Percentiles rank a stretch among this genome's conserved stretches.
These are phyloP conservation scores for Solanum rostratum DNA, from an alignment of 257 asterid species.

Conservation along the genomic window DNA sequence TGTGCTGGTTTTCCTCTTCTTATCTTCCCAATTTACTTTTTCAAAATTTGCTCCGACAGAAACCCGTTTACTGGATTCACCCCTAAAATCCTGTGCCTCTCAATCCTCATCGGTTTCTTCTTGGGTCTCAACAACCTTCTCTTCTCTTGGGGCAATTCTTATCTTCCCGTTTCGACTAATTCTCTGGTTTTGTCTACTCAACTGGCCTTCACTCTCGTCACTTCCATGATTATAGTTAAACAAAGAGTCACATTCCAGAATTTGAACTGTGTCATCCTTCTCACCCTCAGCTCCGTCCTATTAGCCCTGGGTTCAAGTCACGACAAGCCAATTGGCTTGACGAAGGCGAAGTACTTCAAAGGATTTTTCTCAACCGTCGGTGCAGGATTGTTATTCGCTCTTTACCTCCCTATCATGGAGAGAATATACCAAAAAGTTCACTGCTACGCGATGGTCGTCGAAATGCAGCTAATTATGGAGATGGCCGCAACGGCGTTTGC, in stretches of 20 bases:
- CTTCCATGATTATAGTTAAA: constrained; percentile 44
- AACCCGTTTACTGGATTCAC: constrained; percentile 41
- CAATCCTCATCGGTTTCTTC: constrained; percentile 30
- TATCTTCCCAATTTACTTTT: constrained; percentile 29
- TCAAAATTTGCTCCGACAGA: constrained; percentile 18
- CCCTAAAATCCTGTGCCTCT: constrained; percentile 1
- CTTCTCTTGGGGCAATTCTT: constrained; percentile 54
- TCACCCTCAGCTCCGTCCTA: constrained; percentile 49
- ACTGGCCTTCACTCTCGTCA: constrained; percentile 43
- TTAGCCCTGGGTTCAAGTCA: constrained; percentile 34
- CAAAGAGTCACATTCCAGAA: constrained; percentile 40
- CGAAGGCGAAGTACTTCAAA: constrained; percentile 20
- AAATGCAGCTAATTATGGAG: constrained; percentile 71
- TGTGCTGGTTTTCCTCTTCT: constrained; percentile 74
- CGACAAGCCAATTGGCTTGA: constrained; percentile 29
- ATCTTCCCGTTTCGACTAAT: constrained; percentile 57
- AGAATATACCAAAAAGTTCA: constrained; percentile 28
- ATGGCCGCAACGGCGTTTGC: constrained; percentile 47
- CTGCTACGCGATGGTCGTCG: constrained; percentile 72
- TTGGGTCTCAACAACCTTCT: constrained; percentile 51
- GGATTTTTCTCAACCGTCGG: constrained; percentile 52
- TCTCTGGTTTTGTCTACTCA: constrained; percentile 55
- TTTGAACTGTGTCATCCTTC: constrained; percentile 53
- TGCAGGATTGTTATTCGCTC: constrained; percentile 53
- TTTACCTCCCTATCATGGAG: constrained; percentile 72